Base-by-base conservation (phyloP, 805 yeast genomes). In the Kuraishia floccosa region DNA sequence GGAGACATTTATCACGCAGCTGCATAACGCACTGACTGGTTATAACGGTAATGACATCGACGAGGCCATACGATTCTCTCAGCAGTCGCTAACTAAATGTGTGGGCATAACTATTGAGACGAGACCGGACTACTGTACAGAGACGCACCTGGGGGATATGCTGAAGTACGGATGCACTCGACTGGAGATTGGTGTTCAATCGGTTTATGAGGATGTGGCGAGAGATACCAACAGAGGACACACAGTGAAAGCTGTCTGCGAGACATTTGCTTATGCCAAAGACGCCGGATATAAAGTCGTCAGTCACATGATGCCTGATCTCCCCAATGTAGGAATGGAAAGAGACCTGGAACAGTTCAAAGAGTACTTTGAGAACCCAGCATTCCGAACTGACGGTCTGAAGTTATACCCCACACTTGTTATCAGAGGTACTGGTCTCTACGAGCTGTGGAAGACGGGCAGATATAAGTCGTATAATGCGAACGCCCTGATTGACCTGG, bases 221-320 rank as follows among this genome's bases (percentile, higher is more conserved):
- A 68, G 98, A 51, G 98, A 91, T 54, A 86, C 98, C 3, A 91
- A 91, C 52, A 74, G 98, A 57, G 98, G 98, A 3, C 98, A 91
- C 49, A 91, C 98, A 0, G 98, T 91, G 15, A 80, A 78, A 52
- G 76, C 97, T 2, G 98, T 91, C 7, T 83, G 96, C 56, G 94
- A 89, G 49, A 91, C 97, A 0, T 91, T 91, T 61, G 83, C 84
- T 1, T 73, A 81, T 28, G 94, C 97, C n/a, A 91, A 91, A 52
- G 98, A 91, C 56, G 89, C 98, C 1, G 98, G 98, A 10, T 91
- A 87, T 57, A 91, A 91, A 52, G 94, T 91, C 32, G 98, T 91
- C 16, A 77, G 94, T 41, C 98, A 91, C 59, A 91, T 91, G 98
- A 91, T 91, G 98, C 98, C 98, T 11, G 98, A 91, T 63, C 65